phyloP scores from a whole-genome alignment of 805 yeast species.

The Tetrapisispora arboricola region DNA sequence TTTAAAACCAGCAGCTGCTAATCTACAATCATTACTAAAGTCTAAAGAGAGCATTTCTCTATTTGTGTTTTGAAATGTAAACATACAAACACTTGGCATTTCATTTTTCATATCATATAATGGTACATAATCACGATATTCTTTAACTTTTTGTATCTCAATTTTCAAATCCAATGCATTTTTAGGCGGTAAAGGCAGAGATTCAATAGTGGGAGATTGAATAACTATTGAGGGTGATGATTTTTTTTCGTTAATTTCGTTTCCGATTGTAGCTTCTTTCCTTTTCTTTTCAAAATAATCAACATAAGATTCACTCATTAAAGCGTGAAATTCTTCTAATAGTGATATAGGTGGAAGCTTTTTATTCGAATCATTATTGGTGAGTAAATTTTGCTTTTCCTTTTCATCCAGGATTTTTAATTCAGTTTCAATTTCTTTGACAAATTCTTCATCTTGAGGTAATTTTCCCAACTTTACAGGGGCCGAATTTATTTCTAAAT shows the following conservation, averaged over 20 bases:
- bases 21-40: constrained; percentile 77
- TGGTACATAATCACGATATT: constrained; percentile 64
- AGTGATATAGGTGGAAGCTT: constrained; percentile 30
- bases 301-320: constrained; percentile 33
- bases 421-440: constrained; percentile 76
- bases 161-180: constrained; percentile 70
- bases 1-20: constrained; percentile 90
- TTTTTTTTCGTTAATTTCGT: constrained; percentile 5
- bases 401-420: constrained; percentile 68
- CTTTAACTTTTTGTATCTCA: constrained; percentile 70
- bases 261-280: constrained; percentile 8
- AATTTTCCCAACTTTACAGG: constrained; percentile 71
- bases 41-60: constrained; percentile 77
- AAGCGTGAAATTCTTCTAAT: constrained; percentile 54
- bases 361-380: background rate
- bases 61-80: constrained; percentile 92
- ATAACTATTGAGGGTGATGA: constrained; percentile 7
- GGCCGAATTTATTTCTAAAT: constrained; percentile 21
- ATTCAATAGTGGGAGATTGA: constrained; percentile 64
- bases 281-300: constrained; percentile 14
- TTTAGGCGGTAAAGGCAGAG: constrained; percentile 77
- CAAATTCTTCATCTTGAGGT: constrained; percentile 79
- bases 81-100: constrained; percentile 93
- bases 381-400: constrained; percentile 32
- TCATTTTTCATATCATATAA: constrained; percentile 64